These are phyloP conservation scores for Hansfordia pulvinata DNA, from an alignment of 2,329 filamentous ascomycete species.

Conservation along the genomic window DNA sequence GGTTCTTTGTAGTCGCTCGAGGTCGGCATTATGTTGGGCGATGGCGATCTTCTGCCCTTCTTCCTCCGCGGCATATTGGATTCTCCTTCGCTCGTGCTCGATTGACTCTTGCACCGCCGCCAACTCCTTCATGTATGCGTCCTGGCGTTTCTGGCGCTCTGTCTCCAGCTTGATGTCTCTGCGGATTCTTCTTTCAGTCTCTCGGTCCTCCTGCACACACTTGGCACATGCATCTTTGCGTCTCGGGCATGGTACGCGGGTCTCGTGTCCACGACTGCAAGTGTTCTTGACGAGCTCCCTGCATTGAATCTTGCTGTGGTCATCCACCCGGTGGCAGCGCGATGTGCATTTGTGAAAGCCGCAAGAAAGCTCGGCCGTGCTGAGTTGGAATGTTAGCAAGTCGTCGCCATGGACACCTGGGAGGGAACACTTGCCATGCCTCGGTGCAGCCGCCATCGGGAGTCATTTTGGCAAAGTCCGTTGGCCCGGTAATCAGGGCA, in stretches of 20 bases:
- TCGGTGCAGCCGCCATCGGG: conserved; percentile 59
- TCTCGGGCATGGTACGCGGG: conserved; percentile 29
- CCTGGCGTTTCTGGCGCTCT: conserved; percentile 27
- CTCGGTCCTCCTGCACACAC: conserved; percentile 37
- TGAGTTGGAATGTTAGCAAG: conserved; percentile 13
- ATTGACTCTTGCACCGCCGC: conserved; percentile 6
- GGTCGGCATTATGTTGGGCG: not conserved
- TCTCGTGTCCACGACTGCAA: conserved; percentile 35
- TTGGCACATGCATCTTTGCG: conserved; percentile 25
- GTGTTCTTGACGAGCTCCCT: conserved; percentile 15
- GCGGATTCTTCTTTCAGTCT: conserved; percentile 24
- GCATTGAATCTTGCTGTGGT: conserved; percentile 38
- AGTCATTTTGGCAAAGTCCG: conserved; percentile 47
- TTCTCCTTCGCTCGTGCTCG: not conserved
- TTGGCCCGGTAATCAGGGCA: conserved; percentile 28
- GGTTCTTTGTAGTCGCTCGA: not conserved
- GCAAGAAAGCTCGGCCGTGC: conserved; percentile 37
- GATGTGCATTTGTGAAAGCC: conserved; percentile 42
- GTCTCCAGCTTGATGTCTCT: conserved; percentile 37
- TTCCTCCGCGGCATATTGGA: conserved; percentile 4
- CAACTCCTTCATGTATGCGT: conserved; percentile 6
- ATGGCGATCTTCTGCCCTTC: conserved; percentile 7
- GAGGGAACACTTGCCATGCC: conserved; percentile 36
- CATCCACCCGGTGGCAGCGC: conserved; percentile 45
- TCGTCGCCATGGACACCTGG: not conserved